These are phyloP conservation scores for Tolypocladium sp. DNA, from an alignment of 2,329 filamentous ascomycete genomes.

Conservation along the genomic window DNA sequence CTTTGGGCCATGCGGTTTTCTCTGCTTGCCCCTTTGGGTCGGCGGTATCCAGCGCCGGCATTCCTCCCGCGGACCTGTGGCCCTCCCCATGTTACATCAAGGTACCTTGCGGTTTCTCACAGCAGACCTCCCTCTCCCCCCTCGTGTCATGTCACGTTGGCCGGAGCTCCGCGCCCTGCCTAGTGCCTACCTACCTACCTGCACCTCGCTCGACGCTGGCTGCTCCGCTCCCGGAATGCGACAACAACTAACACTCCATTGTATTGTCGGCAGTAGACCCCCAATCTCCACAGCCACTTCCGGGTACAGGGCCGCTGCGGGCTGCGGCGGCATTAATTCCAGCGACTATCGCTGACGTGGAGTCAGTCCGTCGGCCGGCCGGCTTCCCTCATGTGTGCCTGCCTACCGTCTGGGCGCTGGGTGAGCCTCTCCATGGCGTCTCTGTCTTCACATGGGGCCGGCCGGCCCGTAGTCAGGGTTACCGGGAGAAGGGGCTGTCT, in stretches of 20 bases:
- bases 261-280: background rate
- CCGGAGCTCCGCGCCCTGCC: background rate
- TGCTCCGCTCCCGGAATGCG: slow-evolving; percentile 7
- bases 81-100: background rate
- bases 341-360: background rate
- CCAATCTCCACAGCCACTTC: background rate
- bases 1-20: background rate
- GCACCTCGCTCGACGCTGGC: background rate
- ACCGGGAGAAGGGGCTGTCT: slow-evolving; percentile 1
- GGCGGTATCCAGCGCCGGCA: slow-evolving; percentile 1
- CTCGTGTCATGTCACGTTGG: background rate
- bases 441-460: background rate
- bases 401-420: background rate
- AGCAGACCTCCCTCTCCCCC: background rate
- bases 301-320: background rate
- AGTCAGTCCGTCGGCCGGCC: background rate
- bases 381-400: background rate
- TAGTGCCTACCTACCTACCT: background rate
- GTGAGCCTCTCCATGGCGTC: background rate
- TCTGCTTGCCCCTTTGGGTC: slow-evolving; percentile 5
- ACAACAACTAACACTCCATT: slow-evolving; percentile 1
- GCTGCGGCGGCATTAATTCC: slow-evolving; percentile 1
- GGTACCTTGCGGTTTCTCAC: background rate
- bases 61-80: slow-evolving; percentile 3
- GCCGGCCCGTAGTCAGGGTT: slow-evolving; percentile 4